phyloP scores from a whole-genome alignment of 108 stramenopile genomes.

The Bacterosira constricta region DNA sequence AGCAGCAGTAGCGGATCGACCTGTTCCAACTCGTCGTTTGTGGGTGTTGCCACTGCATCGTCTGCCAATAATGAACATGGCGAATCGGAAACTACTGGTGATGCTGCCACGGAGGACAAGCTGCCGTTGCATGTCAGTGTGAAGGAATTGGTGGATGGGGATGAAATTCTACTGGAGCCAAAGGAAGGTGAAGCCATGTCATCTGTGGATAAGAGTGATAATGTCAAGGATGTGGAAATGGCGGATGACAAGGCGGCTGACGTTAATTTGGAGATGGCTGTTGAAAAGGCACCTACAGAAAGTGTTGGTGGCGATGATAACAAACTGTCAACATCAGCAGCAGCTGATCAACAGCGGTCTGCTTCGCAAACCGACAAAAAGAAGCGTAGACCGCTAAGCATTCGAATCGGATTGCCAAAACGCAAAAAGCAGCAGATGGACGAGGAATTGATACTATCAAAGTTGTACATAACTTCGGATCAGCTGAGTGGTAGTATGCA shows the following conservation, averaged over 20 bases:
- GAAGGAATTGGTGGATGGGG: too few species aligned
- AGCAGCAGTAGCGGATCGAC: slow-evolving; percentile 5
- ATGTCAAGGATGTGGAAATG: too few species aligned
- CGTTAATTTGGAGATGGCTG: too few species aligned
- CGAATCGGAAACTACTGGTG: not conserved
- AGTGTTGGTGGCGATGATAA: not conserved
- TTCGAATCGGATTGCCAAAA: slow-evolving; percentile 35
- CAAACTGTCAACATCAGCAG: not conserved
- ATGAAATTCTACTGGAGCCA: too few species aligned
- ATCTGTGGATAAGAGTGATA: too few species aligned
- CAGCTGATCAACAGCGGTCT: not conserved
- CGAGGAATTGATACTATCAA: slow-evolving; percentile 20
- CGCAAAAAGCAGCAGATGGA: slow-evolving; percentile 6
- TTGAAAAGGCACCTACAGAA: too few species aligned
- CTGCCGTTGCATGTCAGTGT: not conserved
- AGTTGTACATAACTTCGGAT: too few species aligned
- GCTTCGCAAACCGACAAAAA: slow-evolving; percentile 10
- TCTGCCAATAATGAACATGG: not conserved
- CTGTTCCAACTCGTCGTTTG: slow-evolving; percentile 6
- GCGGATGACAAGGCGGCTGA: too few species aligned
- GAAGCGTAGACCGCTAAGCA: slow-evolving; percentile 34
- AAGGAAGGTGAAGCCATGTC: too few species aligned
- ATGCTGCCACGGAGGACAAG: not conserved
- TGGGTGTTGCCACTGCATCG: not conserved
- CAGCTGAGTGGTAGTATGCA: too few species aligned